Evolutionary conservation across 495 filamentous ascomycete genomes (phyloP).

Genomic region (Echria macrotheca): DNA sequence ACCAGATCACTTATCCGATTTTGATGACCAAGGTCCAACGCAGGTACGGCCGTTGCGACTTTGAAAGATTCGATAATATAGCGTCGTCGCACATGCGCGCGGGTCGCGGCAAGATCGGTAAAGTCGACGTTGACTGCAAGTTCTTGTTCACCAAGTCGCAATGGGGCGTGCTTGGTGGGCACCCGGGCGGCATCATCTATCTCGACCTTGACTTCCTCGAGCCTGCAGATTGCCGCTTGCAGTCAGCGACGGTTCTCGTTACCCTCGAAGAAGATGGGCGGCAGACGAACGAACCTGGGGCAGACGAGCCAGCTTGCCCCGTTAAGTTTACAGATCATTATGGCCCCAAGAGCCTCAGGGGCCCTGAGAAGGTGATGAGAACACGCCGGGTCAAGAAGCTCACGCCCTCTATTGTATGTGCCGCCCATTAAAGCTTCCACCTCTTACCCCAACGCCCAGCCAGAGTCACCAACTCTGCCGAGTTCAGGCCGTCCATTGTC

Average conservation of each 20-base stretch:
- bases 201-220: slow-evolving; percentile 28
- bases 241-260: slow-evolving; percentile 23
- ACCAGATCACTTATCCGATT: neutral
- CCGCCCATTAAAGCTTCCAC: too few species aligned
- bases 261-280: slow-evolving; percentile 22
- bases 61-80: slow-evolving; percentile 15
- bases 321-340: slow-evolving; percentile 18
- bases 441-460: too few species aligned
- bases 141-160: slow-evolving; percentile 30
- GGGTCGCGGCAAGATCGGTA: slow-evolving; percentile 15
- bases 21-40: neutral
- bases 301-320: slow-evolving; percentile 5
- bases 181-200: slow-evolving; percentile 31
- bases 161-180: slow-evolving; percentile 26
- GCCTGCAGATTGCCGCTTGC: slow-evolving; percentile 25
- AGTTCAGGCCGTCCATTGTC: too few species aligned
- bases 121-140: slow-evolving; percentile 26
- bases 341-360: slow-evolving; percentile 14
- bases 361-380: slow-evolving; percentile 3
- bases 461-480: too few species aligned
- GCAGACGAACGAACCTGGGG: neutral
- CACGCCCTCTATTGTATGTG: slow-evolving; percentile 9
- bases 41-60: slow-evolving; percentile 13
- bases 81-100: slow-evolving; percentile 13
- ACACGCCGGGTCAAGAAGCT: neutral